Conservation (phyloP, 108 stramenopile genomes). For the Schizochytrium sp. region DNA sequence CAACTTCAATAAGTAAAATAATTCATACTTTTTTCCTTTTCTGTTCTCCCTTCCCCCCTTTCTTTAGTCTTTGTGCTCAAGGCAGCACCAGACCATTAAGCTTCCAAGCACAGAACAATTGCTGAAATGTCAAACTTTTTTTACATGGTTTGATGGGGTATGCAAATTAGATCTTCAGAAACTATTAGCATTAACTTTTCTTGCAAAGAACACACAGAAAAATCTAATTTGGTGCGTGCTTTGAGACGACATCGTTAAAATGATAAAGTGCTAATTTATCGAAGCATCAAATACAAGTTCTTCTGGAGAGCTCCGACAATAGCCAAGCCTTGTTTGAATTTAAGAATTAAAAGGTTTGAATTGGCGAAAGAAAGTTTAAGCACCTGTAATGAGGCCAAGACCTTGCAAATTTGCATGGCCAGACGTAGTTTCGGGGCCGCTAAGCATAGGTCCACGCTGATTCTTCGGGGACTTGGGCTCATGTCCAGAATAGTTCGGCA, state of each 20-base stretch:
- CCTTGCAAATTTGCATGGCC: constrained; percentile 55
- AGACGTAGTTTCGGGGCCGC: constrained; percentile 53
- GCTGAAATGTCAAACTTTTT: too few species aligned
- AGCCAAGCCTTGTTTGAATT: background rate
- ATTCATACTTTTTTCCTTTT: background rate
- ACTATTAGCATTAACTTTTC: too few species aligned
- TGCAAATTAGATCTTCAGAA: too few species aligned
- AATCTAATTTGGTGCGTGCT: background rate
- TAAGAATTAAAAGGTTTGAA: background rate
- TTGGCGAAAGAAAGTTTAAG: background rate
- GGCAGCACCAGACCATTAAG: too few species aligned
- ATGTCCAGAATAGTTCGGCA: constrained; percentile 2
- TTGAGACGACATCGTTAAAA: background rate
- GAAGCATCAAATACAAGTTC: too few species aligned
- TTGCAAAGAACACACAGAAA: too few species aligned
- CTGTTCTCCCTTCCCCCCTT: background rate
- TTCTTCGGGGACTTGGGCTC: constrained; percentile 41
- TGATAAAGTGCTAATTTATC: too few species aligned
- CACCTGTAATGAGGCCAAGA: background rate
- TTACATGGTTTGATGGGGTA: too few species aligned
- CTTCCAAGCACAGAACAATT: too few species aligned
- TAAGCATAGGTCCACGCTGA: constrained; percentile 2
- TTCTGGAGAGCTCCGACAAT: background rate
- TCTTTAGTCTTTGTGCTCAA: constrained; percentile 1
- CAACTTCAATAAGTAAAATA: background rate